Evolutionary conservation across 2,329 filamentous ascomycete genomes (phyloP).

Genomic region (Alternaria brassicae): DNA sequence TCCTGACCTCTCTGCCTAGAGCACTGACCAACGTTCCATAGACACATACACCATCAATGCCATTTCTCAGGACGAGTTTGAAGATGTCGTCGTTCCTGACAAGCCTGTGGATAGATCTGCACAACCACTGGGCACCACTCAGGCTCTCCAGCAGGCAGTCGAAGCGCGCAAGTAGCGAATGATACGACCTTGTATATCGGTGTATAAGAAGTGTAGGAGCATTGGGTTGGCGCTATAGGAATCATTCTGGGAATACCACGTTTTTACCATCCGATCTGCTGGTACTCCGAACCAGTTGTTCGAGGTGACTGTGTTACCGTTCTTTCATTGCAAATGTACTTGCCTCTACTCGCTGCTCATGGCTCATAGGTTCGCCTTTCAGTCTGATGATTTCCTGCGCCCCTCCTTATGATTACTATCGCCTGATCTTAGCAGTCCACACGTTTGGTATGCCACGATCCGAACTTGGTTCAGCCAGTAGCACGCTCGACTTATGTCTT

Average conservation of each 20-base stretch:
- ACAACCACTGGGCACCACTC: conserved; percentile 36
- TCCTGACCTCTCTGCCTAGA: neutral
- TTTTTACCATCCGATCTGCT: conserved; percentile 4
- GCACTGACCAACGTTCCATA: conserved; percentile 42
- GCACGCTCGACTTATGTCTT: neutral
- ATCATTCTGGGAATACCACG: conserved; percentile 25
- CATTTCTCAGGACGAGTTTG: conserved; percentile 95
- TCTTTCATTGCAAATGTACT: neutral
- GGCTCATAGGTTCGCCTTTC: neutral
- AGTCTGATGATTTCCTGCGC: neutral
- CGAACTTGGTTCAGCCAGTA: neutral
- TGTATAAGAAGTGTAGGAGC: conserved; percentile 36
- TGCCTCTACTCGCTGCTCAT: neutral
- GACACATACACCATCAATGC: conserved; percentile 78
- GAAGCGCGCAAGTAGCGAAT: conserved; percentile 36
- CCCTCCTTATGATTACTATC: neutral
- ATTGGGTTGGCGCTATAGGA: conserved; percentile 40
- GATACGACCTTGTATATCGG: conserved; percentile 26
- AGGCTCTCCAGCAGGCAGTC: conserved; percentile 41
- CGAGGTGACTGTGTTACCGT: neutral
- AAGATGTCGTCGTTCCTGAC: conserved; percentile 90
- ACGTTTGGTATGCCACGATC: neutral
- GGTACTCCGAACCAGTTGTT: neutral
- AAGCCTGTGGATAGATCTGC: conserved; percentile 62
- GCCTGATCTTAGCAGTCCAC: neutral